These are phyloP conservation scores for Fusarium heterosporum DNA, from an alignment of 2,329 filamentous ascomycete species.

Conservation along the genomic window DNA sequence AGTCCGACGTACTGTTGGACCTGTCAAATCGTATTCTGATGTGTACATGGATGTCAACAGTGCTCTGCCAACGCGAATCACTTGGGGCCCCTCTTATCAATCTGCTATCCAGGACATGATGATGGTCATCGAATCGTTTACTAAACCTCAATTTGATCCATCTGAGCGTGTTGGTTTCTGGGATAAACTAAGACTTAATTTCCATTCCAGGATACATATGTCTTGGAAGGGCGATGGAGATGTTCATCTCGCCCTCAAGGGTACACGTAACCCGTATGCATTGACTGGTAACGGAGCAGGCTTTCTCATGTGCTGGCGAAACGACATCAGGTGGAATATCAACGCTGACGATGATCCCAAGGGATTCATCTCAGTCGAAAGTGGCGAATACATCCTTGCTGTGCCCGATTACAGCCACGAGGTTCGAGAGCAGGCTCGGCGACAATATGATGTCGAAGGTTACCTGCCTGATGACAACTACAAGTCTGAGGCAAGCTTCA, in stretches of 20 bases:
- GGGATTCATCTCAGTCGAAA: constrained; percentile 95
- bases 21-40: constrained; percentile 96
- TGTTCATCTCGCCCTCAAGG: constrained; percentile 92
- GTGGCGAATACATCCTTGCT: constrained; percentile 93
- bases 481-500: constrained; percentile 85
- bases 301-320: constrained; percentile 98
- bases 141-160: constrained; percentile 92
- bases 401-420: constrained; percentile 94
- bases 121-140: constrained; percentile 98
- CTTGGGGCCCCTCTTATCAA: constrained; percentile 97
- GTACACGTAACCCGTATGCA: constrained; percentile 90
- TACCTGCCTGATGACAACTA: constrained; percentile 71
- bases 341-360: constrained; percentile 88
- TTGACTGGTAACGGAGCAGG: constrained; percentile 93
- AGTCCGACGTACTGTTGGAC: constrained; percentile 89
- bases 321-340: constrained; percentile 89
- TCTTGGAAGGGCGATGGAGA: constrained; percentile 97
- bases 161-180: constrained; percentile 97
- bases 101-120: constrained; percentile 99
- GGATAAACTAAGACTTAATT: constrained; percentile 96
- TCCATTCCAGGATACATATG: constrained; percentile 90
- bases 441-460: constrained; percentile 66
- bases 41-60: constrained; percentile 94
- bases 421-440: constrained; percentile 73
- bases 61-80: constrained; percentile 88